Base-by-base conservation (phyloP, 1,139 yeast species). In the Sugiyamaella grinbergsii region DNA sequence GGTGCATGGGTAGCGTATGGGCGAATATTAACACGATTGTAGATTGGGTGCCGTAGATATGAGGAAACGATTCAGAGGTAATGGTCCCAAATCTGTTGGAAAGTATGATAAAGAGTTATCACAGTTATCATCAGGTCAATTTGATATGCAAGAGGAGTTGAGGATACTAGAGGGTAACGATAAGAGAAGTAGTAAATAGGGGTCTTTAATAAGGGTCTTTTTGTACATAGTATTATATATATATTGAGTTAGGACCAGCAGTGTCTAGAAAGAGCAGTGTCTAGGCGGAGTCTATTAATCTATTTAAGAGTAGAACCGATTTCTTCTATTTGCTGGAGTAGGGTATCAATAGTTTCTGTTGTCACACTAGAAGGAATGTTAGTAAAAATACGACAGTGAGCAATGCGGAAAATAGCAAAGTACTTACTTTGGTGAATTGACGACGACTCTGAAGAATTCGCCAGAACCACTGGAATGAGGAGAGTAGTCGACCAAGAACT, bases 31-130 rank as follows among this genome's bases (percentile, higher is more conserved):
- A 43, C 47, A 8, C 18, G 5, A 6, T 3, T 26, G 11, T 36
- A 41, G 38, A 41, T 13, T 37, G 23, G 45, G 51, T 54, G 37
- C 58, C 93, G 41, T 36, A 10, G 51, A 47, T 28, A 47, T 49
- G 46, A 37, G 54, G 4, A 91, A 90, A 67, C 78, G 98, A 59
- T 87, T 93, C 74, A 78, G 88, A 65, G 98, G 98, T 6, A 93
- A 93, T 64, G 98, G 95, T 0, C 91, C 98, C 0, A 70, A 88
- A 44, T 88, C 96, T 7, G 87, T 95, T 1, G 98, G 98, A 0
- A 85, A 83, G 64, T 91, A 85, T 68, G 96, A 91, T 62, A 93
- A 87, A 53, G 88, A 88, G 48, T 85, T 85, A 59, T 88, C 83
- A 36, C 85, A 85, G 55, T 73, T 93, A 54, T 83, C 91, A 0